Base-by-base conservation (phyloP, 805 yeast species). In the Yamadazyma ubonensis region DNA sequence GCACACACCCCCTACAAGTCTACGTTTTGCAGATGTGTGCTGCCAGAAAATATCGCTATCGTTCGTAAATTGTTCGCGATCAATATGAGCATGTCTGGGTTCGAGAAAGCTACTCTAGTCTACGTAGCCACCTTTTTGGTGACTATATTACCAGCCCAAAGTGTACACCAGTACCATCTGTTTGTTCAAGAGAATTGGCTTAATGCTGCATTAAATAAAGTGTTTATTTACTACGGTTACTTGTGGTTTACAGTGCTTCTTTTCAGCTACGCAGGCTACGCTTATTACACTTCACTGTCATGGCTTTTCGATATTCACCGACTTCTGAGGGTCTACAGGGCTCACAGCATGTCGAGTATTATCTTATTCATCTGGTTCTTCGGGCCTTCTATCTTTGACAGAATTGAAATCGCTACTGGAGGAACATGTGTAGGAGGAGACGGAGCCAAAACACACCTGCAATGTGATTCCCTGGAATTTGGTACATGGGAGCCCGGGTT, bases 341-440 rank as follows among this genome's bases (percentile, higher is more conserved):
- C 16, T 21, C 21, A 16, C 32, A 5, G 19, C 18, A n/a, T 8
- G 18, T 8, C n/a, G n/a, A n/a, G n/a, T n/a, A n/a, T n/a, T n/a
- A n/a, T n/a, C n/a, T n/a, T n/a, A n/a, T n/a, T n/a, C 16, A 16
- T 27, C 4, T 39, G 42, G 42, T 39, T 39, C 19, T 28, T 39
- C 19, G 42, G 42, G 16, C 38, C 42, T 22, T 33, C 28, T 10
- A 21, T 39, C 9, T 32, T 33, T 15, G 38, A 39, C 7, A 32
- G 42, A 39, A 29, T 39, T 2, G 42, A 39, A n/a, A 20, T 27
- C 5, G 3, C n/a, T 3, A 17, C 28, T 10, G 42, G 42, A 4
- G 42, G 42, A 5, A 9, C 14, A n/a, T 39, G 42, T 29, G 10
- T 22, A 4, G 28, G 22, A 2, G 36, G 32, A 11, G 14, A 14